Conservation (phyloP, 129 eudicot genomes). For the Pseudognaphalium luteoalbum region DNA sequence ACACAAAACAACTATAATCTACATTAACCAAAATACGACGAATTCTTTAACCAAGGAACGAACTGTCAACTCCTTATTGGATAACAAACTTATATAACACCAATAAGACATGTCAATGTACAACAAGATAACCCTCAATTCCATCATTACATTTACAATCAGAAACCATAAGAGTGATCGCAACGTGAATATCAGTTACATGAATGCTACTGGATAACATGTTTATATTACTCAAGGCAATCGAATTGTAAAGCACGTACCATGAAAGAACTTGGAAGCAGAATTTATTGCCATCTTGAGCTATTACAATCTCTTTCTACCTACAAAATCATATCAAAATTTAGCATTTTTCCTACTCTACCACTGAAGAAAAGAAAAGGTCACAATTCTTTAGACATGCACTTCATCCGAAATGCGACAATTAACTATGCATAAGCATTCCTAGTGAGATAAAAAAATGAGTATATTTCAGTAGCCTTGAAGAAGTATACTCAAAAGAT, state of each 20-base stretch:
- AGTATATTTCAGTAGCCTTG: background rate
- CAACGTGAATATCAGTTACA: background rate
- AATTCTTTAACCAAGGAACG: slow-evolving; percentile 12
- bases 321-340: slow-evolving; percentile 8
- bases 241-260: slow-evolving; percentile 20
- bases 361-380: background rate
- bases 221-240: slow-evolving; percentile 14
- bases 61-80: background rate
- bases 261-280: slow-evolving; percentile 8
- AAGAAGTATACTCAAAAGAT: slow-evolving; percentile 1
- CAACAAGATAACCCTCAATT: slow-evolving; percentile 6
- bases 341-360: slow-evolving; percentile 5
- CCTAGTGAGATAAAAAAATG: background rate
- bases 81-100: background rate
- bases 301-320: slow-evolving; percentile 19
- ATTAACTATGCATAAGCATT: background rate
- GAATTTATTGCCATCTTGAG: slow-evolving; percentile 31
- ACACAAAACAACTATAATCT: background rate
- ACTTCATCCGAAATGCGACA: background rate
- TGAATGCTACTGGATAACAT: slow-evolving; percentile 1
- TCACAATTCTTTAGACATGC: background rate
- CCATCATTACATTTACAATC: background rate
- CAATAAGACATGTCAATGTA: background rate
- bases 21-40: background rate
- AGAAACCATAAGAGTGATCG: background rate